Percentiles rank a stretch among this genome's conserved stretches.
phyloP scores from a whole-genome alignment of 257 asterid genomes.

The Echites panduratus region DNA sequence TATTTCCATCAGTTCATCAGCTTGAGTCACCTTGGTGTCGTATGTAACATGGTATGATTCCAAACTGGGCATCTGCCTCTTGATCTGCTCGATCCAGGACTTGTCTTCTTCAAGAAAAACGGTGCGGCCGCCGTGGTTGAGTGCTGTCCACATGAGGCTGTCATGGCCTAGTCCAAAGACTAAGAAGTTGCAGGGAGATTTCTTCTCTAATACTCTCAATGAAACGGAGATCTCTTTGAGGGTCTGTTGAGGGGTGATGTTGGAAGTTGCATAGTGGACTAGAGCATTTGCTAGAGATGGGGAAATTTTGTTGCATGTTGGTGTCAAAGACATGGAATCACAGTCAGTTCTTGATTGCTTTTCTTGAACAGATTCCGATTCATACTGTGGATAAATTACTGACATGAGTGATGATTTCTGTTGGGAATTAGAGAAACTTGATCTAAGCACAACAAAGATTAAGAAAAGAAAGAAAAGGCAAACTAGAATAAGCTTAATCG shows the following conservation, averaged over 20 bases:
- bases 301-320: conserved; percentile 59
- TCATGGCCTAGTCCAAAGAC: conserved; percentile 85
- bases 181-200: conserved; percentile 75
- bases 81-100: conserved; percentile 64
- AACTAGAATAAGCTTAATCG: conserved; percentile 37
- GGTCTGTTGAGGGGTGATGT: conserved; percentile 91
- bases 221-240: conserved; percentile 62
- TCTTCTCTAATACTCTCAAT: conserved; percentile 48
- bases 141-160: conserved; percentile 88
- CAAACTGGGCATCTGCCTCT: conserved; percentile 39
- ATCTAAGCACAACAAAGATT: conserved; percentile 41
- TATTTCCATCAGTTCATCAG: conserved; percentile 55
- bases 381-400: conserved; percentile 13
- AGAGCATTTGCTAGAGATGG: conserved; percentile 61
- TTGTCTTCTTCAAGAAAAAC: conserved; percentile 79
- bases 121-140: conserved; percentile 75
- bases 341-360: conserved; percentile 4
- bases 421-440: conserved; percentile 27
- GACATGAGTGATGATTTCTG: conserved; percentile 10
- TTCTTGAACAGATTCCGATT: conserved; percentile 7
- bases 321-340: conserved; percentile 2
- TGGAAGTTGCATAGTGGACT: conserved; percentile 71
- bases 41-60: conserved; percentile 68
- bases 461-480: conserved; percentile 41
- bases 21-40: conserved; percentile 60